Base-by-base conservation (phyloP, 495 filamentous ascomycete species). In the Xylaria telfairii region DNA sequence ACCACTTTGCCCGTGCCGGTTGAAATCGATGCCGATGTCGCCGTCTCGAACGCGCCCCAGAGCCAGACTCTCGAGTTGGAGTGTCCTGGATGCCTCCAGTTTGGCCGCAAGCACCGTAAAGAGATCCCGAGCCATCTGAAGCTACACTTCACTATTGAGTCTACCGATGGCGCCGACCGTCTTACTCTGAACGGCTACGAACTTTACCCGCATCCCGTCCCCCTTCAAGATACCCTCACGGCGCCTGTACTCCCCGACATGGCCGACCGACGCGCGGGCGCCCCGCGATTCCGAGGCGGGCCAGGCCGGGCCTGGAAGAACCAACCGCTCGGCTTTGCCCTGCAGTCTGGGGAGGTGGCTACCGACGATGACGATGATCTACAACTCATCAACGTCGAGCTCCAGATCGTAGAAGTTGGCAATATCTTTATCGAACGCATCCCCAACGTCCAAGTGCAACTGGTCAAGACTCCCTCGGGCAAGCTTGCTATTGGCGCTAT, bases 371-470 rank as follows among this genome's bases (percentile, higher is more conserved):
- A 78, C 0, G 73, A 77, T 44, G 56, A 76, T 10, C 56, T 85
- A 28, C 79, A 85, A 56, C 73, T 85, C 13, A 72, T 87, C 67
- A 69, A 75, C 30, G 57, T 88, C 39, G 80, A 86, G 56, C 67
- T 88, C 15, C 80, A 84, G 70, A 82, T 89, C 63, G 73, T 87
- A 51, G 82, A 86, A 68, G 81, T 88, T n/a, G 86, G 82, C 47
- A 69, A 75, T 49, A 66, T 71, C 26, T 83, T 85, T 44, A 65
- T 87, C 46, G 69, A 80, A n/a, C 77, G 77, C n/a, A 80, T 88
- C 54, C 83, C 86, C 21, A 78, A 66, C 46, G 74, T 87, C 34
- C 79, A 83, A 24, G 59, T 87, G 28, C 81, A 81, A 46, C 63
- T 88, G 4, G 59, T 88, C 57, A 82, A 84, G 76, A 81, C 82